phyloP scores from a whole-genome alignment of 2,329 filamentous ascomycete species.

The Penicillium sp. region DNA sequence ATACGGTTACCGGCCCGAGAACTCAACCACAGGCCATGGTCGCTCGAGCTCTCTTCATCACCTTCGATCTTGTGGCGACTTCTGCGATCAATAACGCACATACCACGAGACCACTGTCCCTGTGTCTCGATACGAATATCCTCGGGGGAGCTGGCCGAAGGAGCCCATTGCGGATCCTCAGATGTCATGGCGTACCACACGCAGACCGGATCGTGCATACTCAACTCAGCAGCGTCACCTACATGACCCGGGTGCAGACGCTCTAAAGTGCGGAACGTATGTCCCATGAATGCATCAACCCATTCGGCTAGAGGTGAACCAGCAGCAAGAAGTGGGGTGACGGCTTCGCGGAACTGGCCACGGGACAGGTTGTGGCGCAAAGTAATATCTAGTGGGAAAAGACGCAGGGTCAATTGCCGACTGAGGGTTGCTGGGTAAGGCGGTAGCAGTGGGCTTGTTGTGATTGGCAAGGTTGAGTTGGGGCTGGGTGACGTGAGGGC shows the following conservation, averaged over 20 bases:
- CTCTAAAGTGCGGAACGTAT: slow-evolving; percentile 69
- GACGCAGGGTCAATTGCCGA: slow-evolving; percentile 63
- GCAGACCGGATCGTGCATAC: slow-evolving; percentile 75
- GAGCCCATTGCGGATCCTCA: slow-evolving; percentile 37
- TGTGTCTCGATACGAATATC: slow-evolving; percentile 87
- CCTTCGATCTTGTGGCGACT: slow-evolving; percentile 45
- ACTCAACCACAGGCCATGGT: slow-evolving; percentile 76
- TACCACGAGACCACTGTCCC: slow-evolving; percentile 93
- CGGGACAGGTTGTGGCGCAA: slow-evolving; percentile 66
- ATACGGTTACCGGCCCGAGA: slow-evolving; percentile 74
- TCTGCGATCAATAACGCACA: slow-evolving; percentile 81
- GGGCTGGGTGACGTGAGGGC: slow-evolving; percentile 75
- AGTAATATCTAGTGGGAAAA: slow-evolving; percentile 79
- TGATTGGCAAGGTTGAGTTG: slow-evolving; percentile 74
- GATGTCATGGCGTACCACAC: slow-evolving; percentile 74
- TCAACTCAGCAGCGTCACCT: slow-evolving; percentile 56
- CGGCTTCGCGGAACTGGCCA: slow-evolving; percentile 58
- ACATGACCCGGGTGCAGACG: slow-evolving; percentile 58
- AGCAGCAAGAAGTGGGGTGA: slow-evolving; percentile 57
- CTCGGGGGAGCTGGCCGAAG: slow-evolving; percentile 60
- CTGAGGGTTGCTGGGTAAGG: slow-evolving; percentile 66
- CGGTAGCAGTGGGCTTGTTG: slow-evolving; percentile 50
- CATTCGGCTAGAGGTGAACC: slow-evolving; percentile 74
- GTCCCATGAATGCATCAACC: slow-evolving; percentile 70
- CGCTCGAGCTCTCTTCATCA: slow-evolving; percentile 64